Conservation (phyloP, 148 eudicot species). For the Heliosperma pusillum region DNA sequence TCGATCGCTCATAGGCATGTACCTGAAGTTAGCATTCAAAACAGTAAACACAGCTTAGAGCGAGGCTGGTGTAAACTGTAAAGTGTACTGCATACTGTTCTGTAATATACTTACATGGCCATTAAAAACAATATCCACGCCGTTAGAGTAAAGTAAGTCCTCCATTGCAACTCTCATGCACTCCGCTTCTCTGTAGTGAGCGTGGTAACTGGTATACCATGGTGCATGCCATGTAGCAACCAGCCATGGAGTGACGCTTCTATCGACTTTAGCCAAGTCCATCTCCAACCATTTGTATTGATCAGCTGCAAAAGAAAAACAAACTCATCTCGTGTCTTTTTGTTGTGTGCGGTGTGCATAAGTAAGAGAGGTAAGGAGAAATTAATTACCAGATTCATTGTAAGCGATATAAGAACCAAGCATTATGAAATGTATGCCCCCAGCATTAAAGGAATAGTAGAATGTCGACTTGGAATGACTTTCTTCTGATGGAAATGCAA, state of each 20-base stretch:
- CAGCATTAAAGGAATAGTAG: constrained; percentile 93
- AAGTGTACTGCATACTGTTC: too few species aligned
- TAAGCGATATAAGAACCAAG: constrained; percentile 82
- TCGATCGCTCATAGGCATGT: constrained; percentile 94
- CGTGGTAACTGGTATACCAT: constrained; percentile 77
- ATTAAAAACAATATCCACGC: constrained; percentile 77
- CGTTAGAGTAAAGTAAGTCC: constrained; percentile 58
- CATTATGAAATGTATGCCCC: constrained; percentile 90
- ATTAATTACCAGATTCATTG: constrained; percentile 55
- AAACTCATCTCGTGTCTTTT: background rate
- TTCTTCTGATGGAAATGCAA: constrained; percentile 89
- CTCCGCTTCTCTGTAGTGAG: constrained; percentile 91
- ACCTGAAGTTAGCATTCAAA: constrained; percentile 45
- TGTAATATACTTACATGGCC: constrained; percentile 68
- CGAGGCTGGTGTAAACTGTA: too few species aligned
- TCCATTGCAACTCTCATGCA: constrained; percentile 98
- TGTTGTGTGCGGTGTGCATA: background rate
- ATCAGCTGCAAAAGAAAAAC: constrained; percentile 40
- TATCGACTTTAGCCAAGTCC: constrained; percentile 73
- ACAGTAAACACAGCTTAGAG: too few species aligned
- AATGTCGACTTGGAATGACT: constrained; percentile 74
- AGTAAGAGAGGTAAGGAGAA: background rate
- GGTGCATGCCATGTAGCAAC: constrained; percentile 95
- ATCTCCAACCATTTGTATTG: constrained; percentile 93
- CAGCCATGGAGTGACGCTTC: constrained; percentile 83